Evolutionary conservation across 106 monocot genomes (phyloP).

Genomic region (Apostasia shenzhenica): DNA sequence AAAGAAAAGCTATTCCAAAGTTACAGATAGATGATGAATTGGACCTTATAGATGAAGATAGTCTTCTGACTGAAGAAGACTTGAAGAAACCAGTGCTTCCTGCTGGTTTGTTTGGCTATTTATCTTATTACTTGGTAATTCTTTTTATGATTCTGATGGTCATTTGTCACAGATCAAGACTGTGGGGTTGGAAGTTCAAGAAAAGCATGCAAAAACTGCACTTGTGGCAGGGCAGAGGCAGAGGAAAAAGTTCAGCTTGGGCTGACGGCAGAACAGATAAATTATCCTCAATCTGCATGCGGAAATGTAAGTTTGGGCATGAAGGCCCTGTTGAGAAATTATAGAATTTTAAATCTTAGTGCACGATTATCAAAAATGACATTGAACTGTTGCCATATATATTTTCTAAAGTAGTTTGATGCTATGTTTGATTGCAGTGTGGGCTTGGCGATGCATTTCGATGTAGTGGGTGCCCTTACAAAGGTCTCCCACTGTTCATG

Average conservation of each 20-base stretch:
- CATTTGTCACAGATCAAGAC: conserved; percentile 46
- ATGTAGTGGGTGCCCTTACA: conserved; percentile 78
- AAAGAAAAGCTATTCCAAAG: conserved; percentile 39
- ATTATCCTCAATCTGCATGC: conserved; percentile 87
- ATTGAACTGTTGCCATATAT: neutral
- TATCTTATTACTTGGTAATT: neutral
- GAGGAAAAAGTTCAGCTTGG: conserved; percentile 63
- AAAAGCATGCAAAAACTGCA: conserved; percentile 96
- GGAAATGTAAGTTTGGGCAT: conserved; percentile 51
- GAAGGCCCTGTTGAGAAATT: neutral
- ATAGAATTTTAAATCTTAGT: neutral
- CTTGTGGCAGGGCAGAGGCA: conserved; percentile 80
- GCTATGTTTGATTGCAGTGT: conserved; percentile 43
- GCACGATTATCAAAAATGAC: neutral
- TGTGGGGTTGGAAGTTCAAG: conserved; percentile 82
- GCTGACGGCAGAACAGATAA: conserved; percentile 68
- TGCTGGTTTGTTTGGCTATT: conserved; percentile 24
- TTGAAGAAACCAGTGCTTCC: conserved; percentile 76
- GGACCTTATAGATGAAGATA: conserved; percentile 92
- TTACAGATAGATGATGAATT: conserved; percentile 76
- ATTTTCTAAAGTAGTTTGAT: neutral
- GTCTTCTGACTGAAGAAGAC: conserved; percentile 85
- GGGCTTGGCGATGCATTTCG: conserved; percentile 94
- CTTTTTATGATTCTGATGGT: neutral
- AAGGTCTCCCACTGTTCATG: conserved; percentile 84